A percentile compares a stretch with the other conserved stretches of the same genome.
Evolutionary conservation across 176 grass and related monocot species (phyloP).

Genomic region (Raddia distichophylla): DNA sequence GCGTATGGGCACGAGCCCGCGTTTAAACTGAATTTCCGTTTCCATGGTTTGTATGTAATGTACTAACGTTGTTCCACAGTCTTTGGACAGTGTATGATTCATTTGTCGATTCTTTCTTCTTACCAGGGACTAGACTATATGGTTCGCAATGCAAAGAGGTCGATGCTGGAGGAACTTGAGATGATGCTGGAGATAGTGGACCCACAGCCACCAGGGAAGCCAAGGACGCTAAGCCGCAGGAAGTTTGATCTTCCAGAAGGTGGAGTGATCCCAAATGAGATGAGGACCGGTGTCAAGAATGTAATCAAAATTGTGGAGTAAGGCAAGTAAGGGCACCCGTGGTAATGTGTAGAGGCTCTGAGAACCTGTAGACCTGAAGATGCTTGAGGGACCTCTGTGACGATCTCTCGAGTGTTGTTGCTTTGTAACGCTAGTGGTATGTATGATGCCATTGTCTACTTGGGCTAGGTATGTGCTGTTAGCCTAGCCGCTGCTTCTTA

Average conservation of each 20-base stretch:
- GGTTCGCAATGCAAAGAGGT: slow-evolving; percentile 69
- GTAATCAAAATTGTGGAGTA: slow-evolving; percentile 50
- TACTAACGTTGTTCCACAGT: too few species aligned
- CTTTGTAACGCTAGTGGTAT: not conserved
- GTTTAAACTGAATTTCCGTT: too few species aligned
- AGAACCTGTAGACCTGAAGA: not conserved
- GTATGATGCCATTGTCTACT: not conserved
- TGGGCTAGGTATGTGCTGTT: not conserved
- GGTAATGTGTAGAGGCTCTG: not conserved
- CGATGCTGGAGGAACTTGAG: slow-evolving; percentile 81
- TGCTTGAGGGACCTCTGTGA: not conserved
- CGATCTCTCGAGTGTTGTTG: not conserved
- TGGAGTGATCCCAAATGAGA: slow-evolving; percentile 45
- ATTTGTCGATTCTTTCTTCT: not conserved
- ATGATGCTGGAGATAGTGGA: slow-evolving; percentile 70
- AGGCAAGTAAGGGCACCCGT: slow-evolving; percentile 31
- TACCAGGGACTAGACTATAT: slow-evolving; percentile 70
- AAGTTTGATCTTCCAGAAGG: slow-evolving; percentile 73
- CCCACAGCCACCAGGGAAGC: slow-evolving; percentile 54
- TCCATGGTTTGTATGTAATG: too few species aligned
- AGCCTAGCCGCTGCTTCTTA: not conserved
- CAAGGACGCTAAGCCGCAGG: slow-evolving; percentile 38
- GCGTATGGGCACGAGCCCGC: too few species aligned
- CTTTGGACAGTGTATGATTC: not conserved
- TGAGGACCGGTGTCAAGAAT: slow-evolving; percentile 45